Evolutionary conservation across 169 alveolate genomes (phyloP), one percentile per base, ranked within the genome.

Genomic region (Plasmodium billcollinsi): DNA sequence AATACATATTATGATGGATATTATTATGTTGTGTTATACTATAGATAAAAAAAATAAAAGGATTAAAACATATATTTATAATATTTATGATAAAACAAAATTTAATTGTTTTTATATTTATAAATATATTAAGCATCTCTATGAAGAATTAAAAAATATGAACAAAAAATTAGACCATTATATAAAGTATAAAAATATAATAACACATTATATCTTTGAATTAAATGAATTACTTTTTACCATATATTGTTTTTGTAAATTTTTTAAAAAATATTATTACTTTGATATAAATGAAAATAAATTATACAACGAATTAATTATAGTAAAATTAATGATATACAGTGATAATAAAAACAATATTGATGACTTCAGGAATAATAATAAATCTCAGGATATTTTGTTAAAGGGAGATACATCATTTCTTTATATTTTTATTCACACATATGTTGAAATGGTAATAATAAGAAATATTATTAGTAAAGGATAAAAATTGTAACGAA

Each of bases 1-100:
- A 59, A 59, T 85, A 3, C 85, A 63, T 39, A 63, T 85, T 5
- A 58, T 85, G 24, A 71, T 85, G 92, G 92, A 85, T 18, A 61
- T 85, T 47, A 15, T 85, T 20, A 85, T 85, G 92, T 33, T 72
- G 61, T 71, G 14, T 54, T 33, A 70, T n/a, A 39, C 11, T 39
- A 7, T 39, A 39, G 47, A 39, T 39, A 45, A 73, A 43, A 21
- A 65, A 26, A 62, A 59, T 39, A 47, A 85, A 47, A 56, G 47
- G 24, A 70, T 85, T 15, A 58, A 70, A 71, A 43, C 12, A 2
- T 58, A 58, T 33, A 18, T 85, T 26, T 61, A 85, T 12, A 49
- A 71, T 14, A 29, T 65, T 21, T 85, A 85, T 52, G 15, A 20
- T 45, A 29, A 26, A 14, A 72, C 70, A 11, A 45, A 33, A 85